Conservation (phyloP, 2,329 filamentous ascomycete species). For the Gyromitra esculenta region DNA sequence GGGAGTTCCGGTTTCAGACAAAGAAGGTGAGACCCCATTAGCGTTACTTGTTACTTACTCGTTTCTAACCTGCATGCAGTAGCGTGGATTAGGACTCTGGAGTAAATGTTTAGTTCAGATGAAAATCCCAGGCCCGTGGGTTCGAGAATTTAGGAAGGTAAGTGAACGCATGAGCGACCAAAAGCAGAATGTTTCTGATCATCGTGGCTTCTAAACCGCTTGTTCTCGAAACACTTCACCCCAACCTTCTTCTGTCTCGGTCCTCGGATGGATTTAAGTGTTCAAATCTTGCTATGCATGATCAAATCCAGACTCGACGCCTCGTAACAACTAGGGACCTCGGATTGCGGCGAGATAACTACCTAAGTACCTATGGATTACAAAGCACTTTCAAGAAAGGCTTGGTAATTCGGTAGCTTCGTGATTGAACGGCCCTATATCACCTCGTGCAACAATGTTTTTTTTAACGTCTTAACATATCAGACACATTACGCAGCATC, state of each 20-base stretch:
- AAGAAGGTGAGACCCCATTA: background rate
- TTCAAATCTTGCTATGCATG: background rate
- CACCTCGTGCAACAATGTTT: background rate
- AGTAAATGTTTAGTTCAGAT: conserved; percentile 18
- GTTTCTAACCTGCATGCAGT: conserved; percentile 13
- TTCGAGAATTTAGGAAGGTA: conserved; percentile 14
- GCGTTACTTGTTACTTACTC: background rate
- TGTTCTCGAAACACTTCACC: conserved; percentile 12
- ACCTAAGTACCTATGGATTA: background rate
- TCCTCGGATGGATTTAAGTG: conserved; percentile 4
- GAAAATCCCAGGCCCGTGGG: conserved; percentile 38
- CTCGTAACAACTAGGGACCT: background rate
- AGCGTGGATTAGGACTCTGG: conserved; percentile 8
- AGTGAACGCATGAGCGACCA: conserved; percentile 1
- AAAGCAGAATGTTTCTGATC: conserved; percentile 19
- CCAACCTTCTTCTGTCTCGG: conserved; percentile 1
- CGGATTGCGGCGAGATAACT: background rate
- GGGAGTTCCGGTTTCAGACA: background rate
- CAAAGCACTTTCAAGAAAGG: background rate
- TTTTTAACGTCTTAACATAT: background rate
- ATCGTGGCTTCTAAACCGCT: conserved; percentile 9
- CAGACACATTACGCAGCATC: conserved; percentile 9
- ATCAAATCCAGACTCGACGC: background rate
- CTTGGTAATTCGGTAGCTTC: background rate
- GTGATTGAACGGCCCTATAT: background rate